phyloP scores from a whole-genome alignment of 1,284 basidiomycete species.

The Jaminaea rosea region DNA sequence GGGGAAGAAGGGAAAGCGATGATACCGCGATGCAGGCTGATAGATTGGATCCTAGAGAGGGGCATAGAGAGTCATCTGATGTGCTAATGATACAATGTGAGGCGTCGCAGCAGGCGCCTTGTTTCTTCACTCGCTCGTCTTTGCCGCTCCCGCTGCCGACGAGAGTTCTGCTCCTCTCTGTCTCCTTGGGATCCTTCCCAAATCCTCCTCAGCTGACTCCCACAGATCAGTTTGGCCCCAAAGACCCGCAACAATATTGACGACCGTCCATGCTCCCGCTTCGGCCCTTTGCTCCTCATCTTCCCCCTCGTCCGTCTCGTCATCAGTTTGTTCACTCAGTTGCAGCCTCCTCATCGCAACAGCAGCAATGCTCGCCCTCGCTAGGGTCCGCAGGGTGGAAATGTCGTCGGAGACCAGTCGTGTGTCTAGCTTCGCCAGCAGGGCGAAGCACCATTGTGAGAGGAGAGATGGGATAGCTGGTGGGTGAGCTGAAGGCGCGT shows the following conservation, averaged over 20 bases:
- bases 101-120: too few relatives aligned
- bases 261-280: slow-evolving; percentile 71
- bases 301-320: slow-evolving; percentile 5
- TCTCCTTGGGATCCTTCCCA: too few relatives aligned
- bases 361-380: slow-evolving; percentile 61
- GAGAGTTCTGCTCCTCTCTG: too few relatives aligned
- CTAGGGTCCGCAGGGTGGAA: slow-evolving; percentile 65
- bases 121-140: too few relatives aligned
- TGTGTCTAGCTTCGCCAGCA: slow-evolving; percentile 65
- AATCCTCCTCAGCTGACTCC: slow-evolving; percentile 55
- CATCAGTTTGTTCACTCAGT: slow-evolving; percentile 11
- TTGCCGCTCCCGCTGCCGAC: too few relatives aligned
- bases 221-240: slow-evolving; percentile 84
- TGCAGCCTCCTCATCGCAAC: slow-evolving; percentile 43
- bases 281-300: slow-evolving; percentile 49
- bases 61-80: too few relatives aligned
- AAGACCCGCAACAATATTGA: slow-evolving; percentile 61
- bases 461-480: slow-evolving; percentile 59
- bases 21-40: too few relatives aligned
- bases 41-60: too few relatives aligned
- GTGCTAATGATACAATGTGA: too few relatives aligned
- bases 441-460: slow-evolving; percentile 71
- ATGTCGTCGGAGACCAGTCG: slow-evolving; percentile 68
- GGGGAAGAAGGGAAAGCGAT: background rate
- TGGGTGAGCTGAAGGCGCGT: slow-evolving; percentile 23